Conservation (phyloP, 2,329 filamentous ascomycete genomes). For the Pestalotiopsis sp. region DNA sequence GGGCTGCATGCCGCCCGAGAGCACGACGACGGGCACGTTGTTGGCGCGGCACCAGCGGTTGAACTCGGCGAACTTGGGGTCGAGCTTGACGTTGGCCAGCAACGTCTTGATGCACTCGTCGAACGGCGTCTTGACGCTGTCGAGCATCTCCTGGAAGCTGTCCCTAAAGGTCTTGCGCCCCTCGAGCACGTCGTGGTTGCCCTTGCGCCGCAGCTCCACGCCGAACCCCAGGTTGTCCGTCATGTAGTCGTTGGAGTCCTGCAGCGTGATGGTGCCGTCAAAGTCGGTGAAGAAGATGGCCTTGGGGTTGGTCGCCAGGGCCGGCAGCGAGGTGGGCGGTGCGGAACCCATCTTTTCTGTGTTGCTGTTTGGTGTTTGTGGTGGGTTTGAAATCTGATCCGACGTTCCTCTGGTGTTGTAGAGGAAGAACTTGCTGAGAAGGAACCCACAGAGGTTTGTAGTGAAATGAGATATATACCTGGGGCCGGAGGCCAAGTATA, state of each 20-base stretch:
- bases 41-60: slow-evolving; percentile 79
- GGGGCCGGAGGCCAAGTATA: background rate
- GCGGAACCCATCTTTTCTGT: slow-evolving; percentile 1
- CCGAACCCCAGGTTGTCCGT: slow-evolving; percentile 94
- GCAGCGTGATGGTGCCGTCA: slow-evolving; percentile 88
- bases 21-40: slow-evolving; percentile 89
- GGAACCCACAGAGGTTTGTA: background rate
- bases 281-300: slow-evolving; percentile 99
- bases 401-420: background rate
- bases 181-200: slow-evolving; percentile 77
- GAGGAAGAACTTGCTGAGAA: background rate
- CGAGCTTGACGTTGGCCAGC: slow-evolving; percentile 81
- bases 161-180: slow-evolving; percentile 77
- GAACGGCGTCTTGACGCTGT: slow-evolving; percentile 80
- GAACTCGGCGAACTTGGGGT: slow-evolving; percentile 87
- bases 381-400: background rate
- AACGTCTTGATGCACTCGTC: slow-evolving; percentile 80
- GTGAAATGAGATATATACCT: background rate
- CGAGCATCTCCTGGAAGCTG: slow-evolving; percentile 89
- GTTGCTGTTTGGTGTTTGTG: background rate
- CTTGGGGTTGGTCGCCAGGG: slow-evolving; percentile 71
- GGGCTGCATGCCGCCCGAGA: slow-evolving; percentile 91
- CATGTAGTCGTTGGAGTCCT: slow-evolving; percentile 70
- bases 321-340: slow-evolving; percentile 42
- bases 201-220: slow-evolving; percentile 65